Base-by-base conservation (phyloP, 2,329 filamentous ascomycete species). In the Orbilia blumenaviensis region DNA sequence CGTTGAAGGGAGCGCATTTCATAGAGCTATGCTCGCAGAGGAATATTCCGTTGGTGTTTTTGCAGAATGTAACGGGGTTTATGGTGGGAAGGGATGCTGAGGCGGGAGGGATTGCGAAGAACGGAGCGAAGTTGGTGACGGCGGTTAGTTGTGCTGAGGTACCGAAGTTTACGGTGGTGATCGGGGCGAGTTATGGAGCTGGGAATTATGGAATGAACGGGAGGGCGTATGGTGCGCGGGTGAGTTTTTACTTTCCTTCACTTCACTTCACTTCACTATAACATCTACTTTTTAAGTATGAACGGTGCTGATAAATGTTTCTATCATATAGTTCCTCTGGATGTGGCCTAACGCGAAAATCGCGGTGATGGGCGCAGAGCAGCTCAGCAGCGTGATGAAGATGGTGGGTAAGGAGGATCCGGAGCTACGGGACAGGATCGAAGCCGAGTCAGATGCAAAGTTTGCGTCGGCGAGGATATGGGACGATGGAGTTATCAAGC, bases 161-260 rank as follows among this genome's bases (percentile, higher is more conserved):
- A 44, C 94, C 95, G 79, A 98, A 99, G 83, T 94, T 98, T 81
- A 99, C 95, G 0, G 92, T 99, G 14, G 92, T 99, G 0, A 90
- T 97, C n/a, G 95, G 95, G 23, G 69, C 69, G 50, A 66, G 46
- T 34, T 71, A 76, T 46, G 61, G 64, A 16, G 69, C 72, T 6
- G 95, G 95, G 2, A 99, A 98, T 83, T 99, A 99, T 82, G 95
- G 94, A 80, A 99, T 99, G 95, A 98, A 93, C 82, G 95, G 95
- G 21, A 88, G 95, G 60, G 94, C 95, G 1, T 99, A 97, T 83
- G 73, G 73, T 12, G 66, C 73, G 1, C 54, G 73, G 23, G 73
- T 77, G 27, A 29, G 71, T 48, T 36, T 36, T 25, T 41, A 9
- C 27, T 14, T n/a, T n/a, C 38, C 38, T 42, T 63, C 27, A 23